Evolutionary conservation across 257 asterid species (phyloP).

Genomic region (Gentiana macrophylla): DNA sequence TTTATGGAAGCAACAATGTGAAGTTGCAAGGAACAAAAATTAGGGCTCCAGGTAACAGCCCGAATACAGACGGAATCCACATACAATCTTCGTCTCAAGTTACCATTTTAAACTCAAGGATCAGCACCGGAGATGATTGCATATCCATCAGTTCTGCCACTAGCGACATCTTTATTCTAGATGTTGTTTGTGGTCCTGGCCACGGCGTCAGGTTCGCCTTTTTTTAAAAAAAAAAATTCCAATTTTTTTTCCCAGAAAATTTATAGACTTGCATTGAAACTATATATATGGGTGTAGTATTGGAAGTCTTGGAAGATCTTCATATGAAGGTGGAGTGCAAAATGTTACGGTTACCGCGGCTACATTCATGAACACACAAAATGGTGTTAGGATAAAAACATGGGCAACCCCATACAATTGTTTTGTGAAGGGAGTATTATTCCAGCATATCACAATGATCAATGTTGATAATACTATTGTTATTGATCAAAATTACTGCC

Average conservation of each 20-base stretch:
- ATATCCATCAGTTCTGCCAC: constrained; percentile 43
- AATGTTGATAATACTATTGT: constrained; percentile 4
- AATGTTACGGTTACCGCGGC: constrained; percentile 11
- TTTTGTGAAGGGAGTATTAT: constrained; percentile 5
- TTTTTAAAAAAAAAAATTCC: too few relatives aligned
- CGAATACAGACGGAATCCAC: constrained; percentile 52
- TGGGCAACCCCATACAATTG: constrained; percentile 12
- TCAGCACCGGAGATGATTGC: constrained; percentile 49
- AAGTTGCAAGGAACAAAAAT: constrained; percentile 21
- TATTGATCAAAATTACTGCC: constrained; percentile 8
- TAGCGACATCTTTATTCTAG: constrained; percentile 26
- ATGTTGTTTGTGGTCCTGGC: constrained; percentile 39
- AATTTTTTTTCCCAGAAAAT: too few relatives aligned
- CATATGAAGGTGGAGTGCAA: constrained; percentile 9
- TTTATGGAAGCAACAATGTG: constrained; percentile 34
- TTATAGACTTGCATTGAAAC: too few relatives aligned
- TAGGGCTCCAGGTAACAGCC: constrained; percentile 30
- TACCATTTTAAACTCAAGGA: constrained; percentile 17
- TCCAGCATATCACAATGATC: constrained; percentile 6
- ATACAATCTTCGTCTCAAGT: constrained; percentile 25
- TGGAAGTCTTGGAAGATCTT: constrained; percentile 6
- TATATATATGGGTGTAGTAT: constrained; percentile 4
- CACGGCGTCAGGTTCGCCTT: constrained; percentile 33
- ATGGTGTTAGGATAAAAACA: constrained; percentile 9
- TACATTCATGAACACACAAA: constrained; percentile 6